These are phyloP conservation scores for Metschnikowia hibisci DNA, from an alignment of 805 yeast species.

Conservation along the genomic window DNA sequence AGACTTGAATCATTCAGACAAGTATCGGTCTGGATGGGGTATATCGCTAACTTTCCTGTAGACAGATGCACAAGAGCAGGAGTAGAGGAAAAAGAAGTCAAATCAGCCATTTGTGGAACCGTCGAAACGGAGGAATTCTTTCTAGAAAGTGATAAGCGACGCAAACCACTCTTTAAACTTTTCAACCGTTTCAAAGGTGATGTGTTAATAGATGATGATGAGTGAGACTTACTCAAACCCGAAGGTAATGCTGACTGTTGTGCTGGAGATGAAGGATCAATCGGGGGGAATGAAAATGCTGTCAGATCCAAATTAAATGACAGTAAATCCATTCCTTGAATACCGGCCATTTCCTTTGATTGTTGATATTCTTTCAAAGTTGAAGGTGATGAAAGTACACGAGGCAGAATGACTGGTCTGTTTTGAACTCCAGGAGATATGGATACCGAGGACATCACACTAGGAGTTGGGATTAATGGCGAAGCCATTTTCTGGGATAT, in stretches of 20 bases:
- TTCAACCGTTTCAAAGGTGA: conserved; percentile 36
- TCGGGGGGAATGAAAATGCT: conserved; percentile 17
- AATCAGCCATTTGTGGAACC: conserved; percentile 3
- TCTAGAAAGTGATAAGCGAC: conserved; percentile 31
- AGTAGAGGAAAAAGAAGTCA: conserved; percentile 3
- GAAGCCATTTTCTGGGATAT: background rate
- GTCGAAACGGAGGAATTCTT: conserved; percentile 7
- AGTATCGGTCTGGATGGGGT: conserved; percentile 12
- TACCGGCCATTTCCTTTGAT: conserved; percentile 9
- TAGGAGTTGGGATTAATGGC: background rate
- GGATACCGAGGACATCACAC: background rate
- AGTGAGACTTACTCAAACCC: conserved; percentile 3
- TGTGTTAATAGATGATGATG: conserved; percentile 13
- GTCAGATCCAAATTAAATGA: conserved; percentile 19
- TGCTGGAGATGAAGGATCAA: conserved; percentile 7
- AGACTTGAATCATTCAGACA: conserved; percentile 10
- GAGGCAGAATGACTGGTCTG: background rate
- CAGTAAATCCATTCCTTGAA: conserved; percentile 27
- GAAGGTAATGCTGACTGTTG: conserved; percentile 5
- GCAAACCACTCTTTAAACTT: conserved; percentile 35
- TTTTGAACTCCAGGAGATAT: background rate
- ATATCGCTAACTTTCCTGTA: conserved; percentile 2
- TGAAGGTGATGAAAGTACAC: conserved; percentile 5
- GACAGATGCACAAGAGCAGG: conserved; percentile 1
- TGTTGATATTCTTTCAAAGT: conserved; percentile 1